A percentile compares a stretch with the other conserved stretches of the same genome.
phyloP scores from a whole-genome alignment of 148 eudicot genomes.

The Heliamphora exappendiculata region DNA sequence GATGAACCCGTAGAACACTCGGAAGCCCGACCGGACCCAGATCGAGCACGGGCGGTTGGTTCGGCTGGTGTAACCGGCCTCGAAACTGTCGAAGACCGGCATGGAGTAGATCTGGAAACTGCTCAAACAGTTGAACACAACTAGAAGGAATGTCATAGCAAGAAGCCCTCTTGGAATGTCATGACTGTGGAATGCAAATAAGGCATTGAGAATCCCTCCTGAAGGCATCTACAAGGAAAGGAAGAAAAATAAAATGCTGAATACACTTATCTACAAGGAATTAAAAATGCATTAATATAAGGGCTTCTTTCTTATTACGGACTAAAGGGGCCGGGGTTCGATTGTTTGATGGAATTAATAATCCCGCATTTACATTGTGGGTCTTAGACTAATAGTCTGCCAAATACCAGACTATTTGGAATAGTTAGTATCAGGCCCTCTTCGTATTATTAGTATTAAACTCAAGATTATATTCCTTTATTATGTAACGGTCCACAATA shows the following conservation, averaged over 20 bases:
- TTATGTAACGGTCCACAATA: too few species aligned
- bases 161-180: conserved; percentile 89
- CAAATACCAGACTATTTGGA: too few species aligned
- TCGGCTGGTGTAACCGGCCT: conserved; percentile 93
- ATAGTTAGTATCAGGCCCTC: too few species aligned
- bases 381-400: too few species aligned
- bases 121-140: conserved; percentile 94
- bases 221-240: conserved; percentile 67
- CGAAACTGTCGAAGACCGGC: conserved; percentile 97
- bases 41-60: conserved; percentile 92
- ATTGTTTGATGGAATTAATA: too few species aligned
- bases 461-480: too few species aligned
- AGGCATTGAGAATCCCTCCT: conserved; percentile 78
- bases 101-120: conserved; percentile 98
- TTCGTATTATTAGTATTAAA: too few species aligned
- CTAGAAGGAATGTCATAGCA: conserved; percentile 78
- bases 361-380: too few species aligned
- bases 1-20: conserved; percentile 81
- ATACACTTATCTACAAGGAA: not conserved
- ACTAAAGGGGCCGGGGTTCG: too few species aligned
- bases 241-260: not conserved
- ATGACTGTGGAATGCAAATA: conserved; percentile 72
- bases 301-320: too few species aligned
- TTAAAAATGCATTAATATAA: not conserved
- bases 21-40: conserved; percentile 93